Evolutionary conservation across 306 rosid genomes (phyloP).

Genomic region (Adenanthera pavonina): DNA sequence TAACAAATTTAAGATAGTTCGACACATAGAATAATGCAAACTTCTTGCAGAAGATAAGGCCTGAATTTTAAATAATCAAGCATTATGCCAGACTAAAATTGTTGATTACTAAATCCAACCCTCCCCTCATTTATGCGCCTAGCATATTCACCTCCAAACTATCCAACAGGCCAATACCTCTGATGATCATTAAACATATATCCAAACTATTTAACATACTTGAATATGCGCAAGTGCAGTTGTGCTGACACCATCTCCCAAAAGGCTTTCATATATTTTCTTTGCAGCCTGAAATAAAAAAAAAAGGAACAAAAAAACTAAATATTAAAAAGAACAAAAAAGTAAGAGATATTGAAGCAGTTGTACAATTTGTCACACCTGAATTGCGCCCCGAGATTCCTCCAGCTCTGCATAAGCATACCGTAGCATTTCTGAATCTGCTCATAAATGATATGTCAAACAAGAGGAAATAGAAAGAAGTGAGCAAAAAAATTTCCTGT

Average conservation of each 20-base stretch:
- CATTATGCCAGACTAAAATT: background rate
- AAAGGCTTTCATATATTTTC: conserved; percentile 83
- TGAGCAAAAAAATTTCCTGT: background rate
- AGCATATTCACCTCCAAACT: conserved; percentile 24
- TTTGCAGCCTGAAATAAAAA: conserved; percentile 76
- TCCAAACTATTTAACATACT: conserved; percentile 51
- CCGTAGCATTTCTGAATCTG: conserved; percentile 87
- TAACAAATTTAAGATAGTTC: conserved; percentile 13
- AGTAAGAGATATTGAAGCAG: conserved; percentile 24
- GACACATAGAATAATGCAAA: background rate
- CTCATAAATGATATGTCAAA: conserved; percentile 5
- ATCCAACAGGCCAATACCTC: conserved; percentile 20
- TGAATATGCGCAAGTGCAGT: conserved; percentile 93
- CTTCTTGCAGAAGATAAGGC: conserved; percentile 19
- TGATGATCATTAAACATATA: conserved; percentile 28
- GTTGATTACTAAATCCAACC: background rate
- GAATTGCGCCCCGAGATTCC: conserved; percentile 97
- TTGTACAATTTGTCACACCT: conserved; percentile 52
- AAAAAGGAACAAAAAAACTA: conserved; percentile 11
- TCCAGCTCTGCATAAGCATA: conserved; percentile 98
- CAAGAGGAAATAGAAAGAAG: conserved; percentile 2
- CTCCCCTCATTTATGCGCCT: conserved; percentile 20
- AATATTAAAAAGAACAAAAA: conserved; percentile 25
- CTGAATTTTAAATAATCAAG: conserved; percentile 22
- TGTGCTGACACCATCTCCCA: conserved; percentile 72